Base-by-base conservation (phyloP, 2,329 filamentous ascomycete species). In the Davidsoniella eucalypti region DNA sequence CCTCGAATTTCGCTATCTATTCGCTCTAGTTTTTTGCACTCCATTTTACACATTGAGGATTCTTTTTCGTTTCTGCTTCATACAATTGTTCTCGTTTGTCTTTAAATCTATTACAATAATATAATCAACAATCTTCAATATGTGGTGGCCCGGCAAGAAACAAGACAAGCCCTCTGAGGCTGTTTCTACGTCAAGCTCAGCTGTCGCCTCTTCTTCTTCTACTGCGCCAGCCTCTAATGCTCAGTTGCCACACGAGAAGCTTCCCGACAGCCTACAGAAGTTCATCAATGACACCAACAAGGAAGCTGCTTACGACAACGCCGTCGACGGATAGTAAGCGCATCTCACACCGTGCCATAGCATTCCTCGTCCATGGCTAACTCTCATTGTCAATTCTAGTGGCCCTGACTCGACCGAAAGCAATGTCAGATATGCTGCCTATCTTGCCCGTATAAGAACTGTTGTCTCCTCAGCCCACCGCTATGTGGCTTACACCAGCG, bases 401-500 rank as follows among this genome's bases (percentile, higher is more conserved):
- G 52, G 82, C 59, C 77, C 73, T 12, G 82, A 93, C 58, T 84
- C 87, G 4, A 95, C 87, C 53, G 86, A 95, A 50, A 84, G 80
- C 57, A 82, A 79, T 57, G 69, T 94, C 60, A 84, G 92, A 60
- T 98, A 96, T 67, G 90, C 88, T 52, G 92, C 84, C 57, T 98
- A 98, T 67, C 86, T 87, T 44, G 79, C 81, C 54, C 81, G 92
- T 45, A 69, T 92, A 55, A 80, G 86, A 54, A 94, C 88, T 6
- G 84, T 96, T 57, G 78, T 98, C 60, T 70, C 88, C 57, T 87
- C 84, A 14, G 88, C 88, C 3, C 92, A 96, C 61, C 82, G 92
- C 60, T 98, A 98, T 61, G 87, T 98, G 45, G 92, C 92, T 51
- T 98, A 98, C 64, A 96, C 92, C 0, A 88, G 82, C 17, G 90